These are phyloP conservation scores for Boletus sp. DNA, from an alignment of 768 basidiomycete species.

Conservation along the genomic window DNA sequence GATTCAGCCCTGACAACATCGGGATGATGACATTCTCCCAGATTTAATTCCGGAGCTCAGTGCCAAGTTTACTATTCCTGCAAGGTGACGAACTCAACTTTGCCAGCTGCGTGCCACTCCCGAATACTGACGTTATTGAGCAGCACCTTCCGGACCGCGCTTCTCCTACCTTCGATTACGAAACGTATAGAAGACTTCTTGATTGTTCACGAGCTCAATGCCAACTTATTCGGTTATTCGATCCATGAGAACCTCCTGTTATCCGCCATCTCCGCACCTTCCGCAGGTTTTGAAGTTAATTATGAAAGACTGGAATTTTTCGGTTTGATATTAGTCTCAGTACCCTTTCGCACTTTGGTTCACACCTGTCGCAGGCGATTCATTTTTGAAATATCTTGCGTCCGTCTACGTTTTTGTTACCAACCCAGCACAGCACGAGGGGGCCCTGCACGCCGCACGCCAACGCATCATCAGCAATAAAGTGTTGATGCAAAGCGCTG, in stretches of 20 bases:
- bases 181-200: constrained; percentile 70
- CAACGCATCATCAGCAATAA: constrained; percentile 75
- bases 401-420: constrained; percentile 73
- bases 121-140: constrained; percentile 20
- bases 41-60: constrained; percentile 86
- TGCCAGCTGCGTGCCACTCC: constrained; percentile 16
- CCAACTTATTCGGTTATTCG: constrained; percentile 57
- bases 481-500: constrained; percentile 53
- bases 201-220: constrained; percentile 76
- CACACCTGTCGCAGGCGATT: constrained; percentile 51
- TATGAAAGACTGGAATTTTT: constrained; percentile 85
- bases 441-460: constrained; percentile 61
- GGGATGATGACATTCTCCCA: constrained; percentile 35
- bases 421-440: constrained; percentile 61
- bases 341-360: constrained; percentile 21
- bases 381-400: constrained; percentile 76
- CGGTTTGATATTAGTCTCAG: constrained; percentile 42
- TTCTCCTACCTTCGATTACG: constrained; percentile 72
- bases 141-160: constrained; percentile 65
- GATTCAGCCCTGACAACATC: constrained; percentile 14
- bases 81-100: constrained; percentile 48
- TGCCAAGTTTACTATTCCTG: constrained; percentile 65
- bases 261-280: constrained; percentile 66
- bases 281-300: constrained; percentile 65
- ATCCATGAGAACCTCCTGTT: constrained; percentile 61